Evolutionary conservation across 176 grass and related monocot genomes (phyloP), one percentile per base, ranked within the genome.

Genomic region (Eleusine indica): DNA sequence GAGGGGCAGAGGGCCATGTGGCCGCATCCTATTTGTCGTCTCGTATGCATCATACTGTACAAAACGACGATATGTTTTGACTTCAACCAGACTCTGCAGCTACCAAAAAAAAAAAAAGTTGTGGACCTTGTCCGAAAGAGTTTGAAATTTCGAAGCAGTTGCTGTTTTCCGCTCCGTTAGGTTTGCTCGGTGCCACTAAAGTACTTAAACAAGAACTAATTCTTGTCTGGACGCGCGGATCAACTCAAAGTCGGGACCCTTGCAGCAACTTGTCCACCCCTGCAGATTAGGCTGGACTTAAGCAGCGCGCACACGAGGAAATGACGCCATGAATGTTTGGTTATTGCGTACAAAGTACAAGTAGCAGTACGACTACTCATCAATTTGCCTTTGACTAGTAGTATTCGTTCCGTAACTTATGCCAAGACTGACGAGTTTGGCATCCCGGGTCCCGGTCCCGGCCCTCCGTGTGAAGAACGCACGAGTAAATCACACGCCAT

Each of bases 121-220:
- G 49, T 6, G 39, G 16, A 21, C 30, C 40, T 52, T 61, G 10
- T 62, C 29, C 48, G 25, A 5, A 21, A 69, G 63, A 29, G 42
- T 54, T 54, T 32, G 43, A 71, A 71, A 17, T 80, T 72, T 21
- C 3, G 48, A 65, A 9, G 41, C 9, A 16, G 81, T 42, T 6
- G 60, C 84, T 60, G 69, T n/a, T 46, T 74, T 49, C 21, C 74
- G 3, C 63, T 32, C 11, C n/a, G 62, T 69, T 84, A 70, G 63
- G 70, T 62, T 41, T 76, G 53, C 17, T 70, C 32, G 52, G 71
- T 77, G 83, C 14, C 65, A 76, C 25, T 46, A 14, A 2, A 14
- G 53, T 42, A 77, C 87, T 71, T 71, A 89, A 89, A 56, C 42
- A 22, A 71, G 68, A 30, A 66, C 63, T 66, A 85, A 28, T 10